phyloP scores from a whole-genome alignment of 2,329 filamentous ascomycete species.

The Aureobasidium sp. region DNA sequence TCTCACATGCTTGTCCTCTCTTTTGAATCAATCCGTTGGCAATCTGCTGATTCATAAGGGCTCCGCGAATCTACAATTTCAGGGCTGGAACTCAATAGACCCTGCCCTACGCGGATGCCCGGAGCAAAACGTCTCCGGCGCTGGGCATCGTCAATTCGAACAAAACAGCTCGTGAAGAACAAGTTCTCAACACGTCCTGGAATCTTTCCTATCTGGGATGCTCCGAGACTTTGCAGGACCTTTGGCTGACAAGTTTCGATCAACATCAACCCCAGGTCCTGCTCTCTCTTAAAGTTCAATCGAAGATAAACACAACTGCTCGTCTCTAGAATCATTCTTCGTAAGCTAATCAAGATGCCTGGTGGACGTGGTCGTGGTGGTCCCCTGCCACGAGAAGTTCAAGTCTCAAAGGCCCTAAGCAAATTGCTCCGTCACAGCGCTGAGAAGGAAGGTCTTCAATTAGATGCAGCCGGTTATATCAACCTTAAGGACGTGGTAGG shows the following conservation, averaged over 20 bases:
- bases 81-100: background rate
- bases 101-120: background rate
- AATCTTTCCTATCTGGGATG: background rate
- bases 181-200: background rate
- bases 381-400: conserved; percentile 35
- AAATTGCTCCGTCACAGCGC: conserved; percentile 57
- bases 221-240: background rate
- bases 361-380: conserved; percentile 27
- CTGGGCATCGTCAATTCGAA: background rate
- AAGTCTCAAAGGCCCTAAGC: conserved; percentile 42
- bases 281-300: too few species aligned
- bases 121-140: background rate
- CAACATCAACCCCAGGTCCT: background rate
- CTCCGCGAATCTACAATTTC: background rate
- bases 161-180: too few species aligned
- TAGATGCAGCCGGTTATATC: conserved; percentile 54
- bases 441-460: conserved; percentile 50
- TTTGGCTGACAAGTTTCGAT: background rate
- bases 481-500: conserved; percentile 53
- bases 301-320: too few species aligned
- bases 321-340: background rate
- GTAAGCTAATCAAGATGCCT: conserved; percentile 11
- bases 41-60: background rate
- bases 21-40: background rate
- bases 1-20: background rate